phyloP scores from a whole-genome alignment of 768 basidiomycete genomes.

The Melanogaster broomeanus region DNA sequence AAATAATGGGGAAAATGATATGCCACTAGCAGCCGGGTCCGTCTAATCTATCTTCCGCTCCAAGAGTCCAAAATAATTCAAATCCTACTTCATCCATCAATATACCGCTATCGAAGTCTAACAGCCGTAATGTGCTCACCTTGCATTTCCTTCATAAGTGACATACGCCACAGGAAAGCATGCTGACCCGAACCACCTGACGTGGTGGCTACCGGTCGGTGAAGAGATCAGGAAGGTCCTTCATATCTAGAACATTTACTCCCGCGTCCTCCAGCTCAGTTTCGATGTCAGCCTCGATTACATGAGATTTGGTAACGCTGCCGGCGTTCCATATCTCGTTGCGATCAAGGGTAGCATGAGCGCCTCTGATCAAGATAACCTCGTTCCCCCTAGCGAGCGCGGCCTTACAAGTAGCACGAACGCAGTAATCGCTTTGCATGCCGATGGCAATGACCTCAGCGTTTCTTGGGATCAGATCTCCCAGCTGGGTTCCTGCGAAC shows the following conservation, averaged over 20 bases:
- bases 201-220: slow-evolving; percentile 47
- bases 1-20: background rate
- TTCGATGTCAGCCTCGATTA: slow-evolving; percentile 62
- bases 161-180: background rate
- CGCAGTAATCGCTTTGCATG: slow-evolving; percentile 67
- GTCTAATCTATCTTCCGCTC: background rate
- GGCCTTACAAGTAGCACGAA: slow-evolving; percentile 57
- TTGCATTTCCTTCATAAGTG: background rate
- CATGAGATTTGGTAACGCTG: slow-evolving; percentile 49
- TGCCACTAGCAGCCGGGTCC: background rate
- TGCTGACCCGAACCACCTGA: background rate
- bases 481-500: slow-evolving; percentile 59
- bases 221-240: slow-evolving; percentile 60
- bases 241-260: slow-evolving; percentile 65
- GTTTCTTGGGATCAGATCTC: slow-evolving; percentile 46
- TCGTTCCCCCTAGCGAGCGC: slow-evolving; percentile 66
- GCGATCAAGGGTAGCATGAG: slow-evolving; percentile 70
- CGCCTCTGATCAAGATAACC: slow-evolving; percentile 61
- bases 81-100: too few relatives aligned
- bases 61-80: background rate
- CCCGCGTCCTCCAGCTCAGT: slow-evolving; percentile 70
- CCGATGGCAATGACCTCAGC: slow-evolving; percentile 69
- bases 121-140: slow-evolving; percentile 9
- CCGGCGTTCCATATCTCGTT: slow-evolving; percentile 63
- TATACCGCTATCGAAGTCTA: background rate